Base-by-base conservation (phyloP, 371 early-diverging fungal species). In the Chytridium lagenaria region DNA sequence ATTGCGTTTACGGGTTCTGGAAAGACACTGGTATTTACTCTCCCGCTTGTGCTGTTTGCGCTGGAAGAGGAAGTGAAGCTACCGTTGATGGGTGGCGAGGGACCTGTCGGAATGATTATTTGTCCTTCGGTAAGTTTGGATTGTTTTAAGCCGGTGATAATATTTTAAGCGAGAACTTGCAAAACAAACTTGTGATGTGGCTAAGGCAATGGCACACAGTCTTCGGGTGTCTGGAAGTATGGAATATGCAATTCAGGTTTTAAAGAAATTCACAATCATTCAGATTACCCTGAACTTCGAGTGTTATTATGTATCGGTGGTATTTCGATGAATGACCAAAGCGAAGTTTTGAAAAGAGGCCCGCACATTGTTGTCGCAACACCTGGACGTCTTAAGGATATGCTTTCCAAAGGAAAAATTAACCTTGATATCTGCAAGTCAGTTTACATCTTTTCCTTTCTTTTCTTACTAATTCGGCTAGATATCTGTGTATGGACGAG, bases 331-430 rank as follows among this genome's bases (percentile, higher is more conserved):
- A 82, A 84, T 63, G 95, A 95, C 1, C 98, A 98, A 77, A 82
- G 81, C 28, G 84, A 89, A 36, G 87, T 88, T 22, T 77, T 98
- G 30, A 78, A 86, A 61, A 80, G 75, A 52, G 92, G 92, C 70
- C 95, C 95, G 57, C 99, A 99, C 79, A 93, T 99, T 73, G 93
- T 96, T 77, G 94, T 99, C 83, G 99, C 99, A 40, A 99, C 99
- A 0, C 99, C 99, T 50, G 99, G 99, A 39, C 91, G 99, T 78
- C 85, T 99, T 65, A 97, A 99, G 69, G 99, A 99, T 84, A 92
- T 99, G 93, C 84, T 99, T 30, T 92, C 94, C 71, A 77, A 91
- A 59, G 90, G 91, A 38, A 91, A 89, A 76, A 93, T 67, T 80
- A 83, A 75, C 83, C 85, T 92, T 51, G 75, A 76, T 61, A 26